These are phyloP conservation scores for Talaromyces verruculosus DNA, from an alignment of 2,329 filamentous ascomycete genomes.

Conservation along the genomic window DNA sequence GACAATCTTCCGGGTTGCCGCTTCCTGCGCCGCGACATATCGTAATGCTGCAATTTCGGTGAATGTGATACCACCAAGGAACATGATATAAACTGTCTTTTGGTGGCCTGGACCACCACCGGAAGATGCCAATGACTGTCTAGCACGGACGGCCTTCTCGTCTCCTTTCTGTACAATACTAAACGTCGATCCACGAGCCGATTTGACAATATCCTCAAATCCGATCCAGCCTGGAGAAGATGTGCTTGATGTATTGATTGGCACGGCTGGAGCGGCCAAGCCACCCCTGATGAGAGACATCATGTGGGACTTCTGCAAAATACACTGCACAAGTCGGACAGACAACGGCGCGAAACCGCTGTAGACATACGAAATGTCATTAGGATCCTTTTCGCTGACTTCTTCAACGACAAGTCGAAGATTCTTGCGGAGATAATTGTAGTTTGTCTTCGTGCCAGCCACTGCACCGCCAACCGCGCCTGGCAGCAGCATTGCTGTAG, in stretches of 20 bases:
- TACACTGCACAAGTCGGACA: slow-evolving; percentile 84
- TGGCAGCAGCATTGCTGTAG: slow-evolving; percentile 77
- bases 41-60: slow-evolving; percentile 92
- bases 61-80: slow-evolving; percentile 93
- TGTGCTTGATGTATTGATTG: slow-evolving; percentile 52
- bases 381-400: slow-evolving; percentile 89
- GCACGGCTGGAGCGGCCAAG: slow-evolving; percentile 33
- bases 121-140: slow-evolving; percentile 67
- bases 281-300: slow-evolving; percentile 67
- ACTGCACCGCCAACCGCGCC: slow-evolving; percentile 58
- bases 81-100: slow-evolving; percentile 94
- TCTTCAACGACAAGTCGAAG: slow-evolving; percentile 91
- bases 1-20: slow-evolving; percentile 70
- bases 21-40: slow-evolving; percentile 80
- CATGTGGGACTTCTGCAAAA: slow-evolving; percentile 86
- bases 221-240: slow-evolving; percentile 82
- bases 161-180: slow-evolving; percentile 90
- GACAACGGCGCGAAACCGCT: slow-evolving; percentile 94
- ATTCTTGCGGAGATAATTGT: slow-evolving; percentile 80
- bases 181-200: slow-evolving; percentile 83
- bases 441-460: slow-evolving; percentile 78
- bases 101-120: slow-evolving; percentile 61
- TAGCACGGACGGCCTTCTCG: slow-evolving; percentile 85
- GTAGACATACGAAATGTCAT: slow-evolving; percentile 97
- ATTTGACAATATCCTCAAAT: slow-evolving; percentile 88